Evolutionary conservation across 73 alveolate species (phyloP), one percentile per base, ranked within the genome.

Genomic region (Stentor coeruleus): DNA sequence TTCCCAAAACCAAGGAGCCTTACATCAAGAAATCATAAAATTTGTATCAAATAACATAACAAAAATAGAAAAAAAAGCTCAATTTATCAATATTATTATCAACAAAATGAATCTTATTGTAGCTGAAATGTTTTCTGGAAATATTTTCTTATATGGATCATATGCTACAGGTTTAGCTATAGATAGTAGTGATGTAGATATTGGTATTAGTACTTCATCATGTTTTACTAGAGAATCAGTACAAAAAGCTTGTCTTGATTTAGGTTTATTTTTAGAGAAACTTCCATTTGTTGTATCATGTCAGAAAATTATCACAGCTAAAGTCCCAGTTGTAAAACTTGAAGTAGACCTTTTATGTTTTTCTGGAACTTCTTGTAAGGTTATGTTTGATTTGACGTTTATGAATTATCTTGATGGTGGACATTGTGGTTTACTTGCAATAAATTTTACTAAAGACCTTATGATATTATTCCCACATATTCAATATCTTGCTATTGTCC

Each of bases 391-490:
- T 33, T 1, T 66, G 2, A 66, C 79, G 14, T 66, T 66, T 66
- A 40, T 20, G 2, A 31, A 66, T 33, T 26, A 20, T 20, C 15
- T 0, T 33, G 79, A 66, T 58, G 57, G 57, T 66, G 79, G 79
- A 15, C 49, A 66, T 40, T 1, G 49, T 14, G n/a, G 92, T 2
- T 59, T 89, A 11, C 33, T 59, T 59, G 60, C 87, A n/a, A 74
- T 83, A 72, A 4, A 81, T 3, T 79, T 89, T 59, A 91, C 84
- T 35, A 39, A 77, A 59, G 40, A 35, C 4, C 88, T 81, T 79
- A 36, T 86, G 2, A 75, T 81, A 35, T 74, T 66, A 28, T 89
- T 82, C 82, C 74, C 82, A 30, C 58, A 81, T 40, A 37, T 89
- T 42, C 81, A 60, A 72, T 84, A 72, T 11, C 74, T 89, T 28